Evolutionary conservation across 495 filamentous ascomycete species (phyloP).

Genomic region (Neurospora sp.): DNA sequence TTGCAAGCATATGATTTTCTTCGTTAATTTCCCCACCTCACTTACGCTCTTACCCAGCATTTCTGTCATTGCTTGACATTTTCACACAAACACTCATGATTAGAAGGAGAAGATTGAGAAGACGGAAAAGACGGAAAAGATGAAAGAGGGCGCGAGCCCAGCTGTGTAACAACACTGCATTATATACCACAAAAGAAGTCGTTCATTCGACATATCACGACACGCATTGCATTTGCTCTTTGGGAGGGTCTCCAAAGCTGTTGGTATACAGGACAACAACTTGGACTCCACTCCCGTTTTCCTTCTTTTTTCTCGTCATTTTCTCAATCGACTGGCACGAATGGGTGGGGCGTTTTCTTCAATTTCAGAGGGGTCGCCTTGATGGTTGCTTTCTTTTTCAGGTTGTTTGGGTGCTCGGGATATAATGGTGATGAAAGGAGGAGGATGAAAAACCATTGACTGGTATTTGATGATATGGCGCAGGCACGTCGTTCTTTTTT

Average conservation of each 20-base stretch:
- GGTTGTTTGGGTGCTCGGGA: background rate
- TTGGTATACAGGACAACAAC: background rate
- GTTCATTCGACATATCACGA: background rate
- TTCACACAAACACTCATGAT: background rate
- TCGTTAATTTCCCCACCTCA: background rate
- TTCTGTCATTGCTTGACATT: background rate
- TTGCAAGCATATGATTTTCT: slow-evolving; percentile 33
- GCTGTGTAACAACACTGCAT: background rate
- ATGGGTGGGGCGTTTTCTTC: background rate
- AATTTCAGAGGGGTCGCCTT: background rate
- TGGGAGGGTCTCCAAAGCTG: background rate
- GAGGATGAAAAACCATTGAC: background rate
- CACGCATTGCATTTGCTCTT: background rate
- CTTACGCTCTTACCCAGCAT: background rate
- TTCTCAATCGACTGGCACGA: background rate
- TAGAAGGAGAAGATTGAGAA: background rate
- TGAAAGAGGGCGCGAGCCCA: slow-evolving; percentile 14
- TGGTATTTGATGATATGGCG: background rate
- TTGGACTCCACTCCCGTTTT: background rate
- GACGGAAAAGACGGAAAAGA: slow-evolving; percentile 1
- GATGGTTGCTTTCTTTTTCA: background rate
- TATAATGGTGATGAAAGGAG: background rate
- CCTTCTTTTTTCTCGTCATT: background rate
- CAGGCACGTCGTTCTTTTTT: background rate
- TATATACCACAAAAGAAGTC: background rate